Evolutionary conservation across 371 early-diverging fungal genomes (phyloP), one percentile per base, ranked within the genome.

Genomic region (Lichtheimia corymbifera): DNA sequence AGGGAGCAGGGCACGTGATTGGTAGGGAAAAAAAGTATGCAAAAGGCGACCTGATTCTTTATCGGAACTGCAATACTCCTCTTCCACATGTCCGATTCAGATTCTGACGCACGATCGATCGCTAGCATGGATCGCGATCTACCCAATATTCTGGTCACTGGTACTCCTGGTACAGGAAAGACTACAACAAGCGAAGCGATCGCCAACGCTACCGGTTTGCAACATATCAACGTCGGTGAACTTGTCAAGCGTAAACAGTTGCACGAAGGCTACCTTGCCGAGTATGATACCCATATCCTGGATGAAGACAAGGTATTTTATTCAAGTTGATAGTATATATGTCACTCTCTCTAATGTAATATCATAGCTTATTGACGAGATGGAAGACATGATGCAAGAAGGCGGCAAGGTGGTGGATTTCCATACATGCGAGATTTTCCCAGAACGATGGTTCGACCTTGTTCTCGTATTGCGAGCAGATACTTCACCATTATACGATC

Each of bases 111-210:
- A 5, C 49, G 49, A 45, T 44, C 59, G n/a, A 45, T 50, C 17
- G 40, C 54, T 14, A 41, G 44, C 15, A 57, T 58, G 53, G 68
- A 74, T 42, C 77, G 83, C 25, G 62, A 73, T 47, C 65, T 76
- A 22, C 94, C 94, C 49, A 95, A 94, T 71, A 94, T 99, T 57
- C 86, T 99, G 41, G 90, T 99, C 47, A 98, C 99, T 1, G 99
- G 99, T 22, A 98, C 99, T 2, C 99, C 99, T 0, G 99, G 99
- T 43, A 96, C 95, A 0, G 99, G 99, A 53, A 99, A 99, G 70
- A 95, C 99, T 0, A 97, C 98, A 0, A 87, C 94, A 2, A 80
- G 90, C 12, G 92, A 93, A 77, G 77, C 93, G 83, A 78, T 95
- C 24, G 89, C 93, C 0, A 73, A 83, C 62, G 89, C 83, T 0